phyloP scores from a whole-genome alignment of 1,139 yeast genomes.

The Hyphopichia pseudoburtonii region DNA sequence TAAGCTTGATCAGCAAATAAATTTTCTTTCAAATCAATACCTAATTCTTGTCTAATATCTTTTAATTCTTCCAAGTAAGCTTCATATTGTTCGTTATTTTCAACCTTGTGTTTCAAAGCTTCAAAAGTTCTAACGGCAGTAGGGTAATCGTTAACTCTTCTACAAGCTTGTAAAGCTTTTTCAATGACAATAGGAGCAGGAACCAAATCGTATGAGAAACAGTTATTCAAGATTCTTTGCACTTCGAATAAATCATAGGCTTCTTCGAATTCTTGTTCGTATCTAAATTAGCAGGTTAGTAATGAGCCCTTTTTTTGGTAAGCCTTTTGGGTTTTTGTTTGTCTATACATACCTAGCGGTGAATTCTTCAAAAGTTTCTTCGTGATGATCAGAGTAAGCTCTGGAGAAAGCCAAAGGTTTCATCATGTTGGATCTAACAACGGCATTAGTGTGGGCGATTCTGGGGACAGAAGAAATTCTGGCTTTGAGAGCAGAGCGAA shows the following conservation, averaged over 20 bases:
- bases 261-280: slow-evolving; percentile 95
- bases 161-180: slow-evolving; percentile 95
- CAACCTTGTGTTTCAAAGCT: slow-evolving; percentile 92
- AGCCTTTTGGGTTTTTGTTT: not conserved
- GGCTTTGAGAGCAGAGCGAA: slow-evolving; percentile 56
- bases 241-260: slow-evolving; percentile 98
- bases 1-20: slow-evolving; percentile 48
- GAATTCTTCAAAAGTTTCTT: slow-evolving; percentile 94
- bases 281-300: slow-evolving; percentile 46
- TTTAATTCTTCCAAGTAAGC: slow-evolving; percentile 95
- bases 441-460: slow-evolving; percentile 17
- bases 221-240: slow-evolving; percentile 84
- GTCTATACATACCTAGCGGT: slow-evolving; percentile 58
- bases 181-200: slow-evolving; percentile 97
- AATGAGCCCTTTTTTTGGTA: slow-evolving; percentile 5
- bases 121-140: slow-evolving; percentile 98
- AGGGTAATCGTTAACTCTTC: slow-evolving; percentile 98
- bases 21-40: slow-evolving; percentile 92
- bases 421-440: slow-evolving; percentile 22
- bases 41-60: slow-evolving; percentile 88
- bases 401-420: slow-evolving; percentile 33
- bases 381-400: slow-evolving; percentile 76
- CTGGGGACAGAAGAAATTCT: slow-evolving; percentile 33
- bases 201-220: slow-evolving; percentile 96
- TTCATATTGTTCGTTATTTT: slow-evolving; percentile 87